Evolutionary conservation across 176 grass and related monocot genomes (phyloP), one percentile per base, ranked within the genome.

Genomic region (Melocanna baccifera): DNA sequence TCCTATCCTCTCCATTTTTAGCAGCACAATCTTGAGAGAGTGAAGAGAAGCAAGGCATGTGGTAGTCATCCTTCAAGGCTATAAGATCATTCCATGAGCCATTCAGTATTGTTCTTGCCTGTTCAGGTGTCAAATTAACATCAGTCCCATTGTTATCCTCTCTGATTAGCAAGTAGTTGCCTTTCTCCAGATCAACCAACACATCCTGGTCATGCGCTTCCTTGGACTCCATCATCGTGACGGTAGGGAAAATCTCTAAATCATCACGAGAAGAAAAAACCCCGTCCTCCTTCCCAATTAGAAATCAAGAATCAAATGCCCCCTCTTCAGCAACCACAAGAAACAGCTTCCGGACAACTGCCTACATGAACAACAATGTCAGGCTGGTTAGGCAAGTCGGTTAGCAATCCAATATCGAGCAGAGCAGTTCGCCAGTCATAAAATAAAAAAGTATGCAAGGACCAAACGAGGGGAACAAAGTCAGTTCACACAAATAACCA

Each of bases 141-240:
- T 36, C 51, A 14, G 29, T 46, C 37, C 18, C 15, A 25, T 67
- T 69, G 14, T 40, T 67, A 13, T 73, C 56, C 64, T 51, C 78
- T 30, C 59, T 81, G 25, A 73, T 70, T 14, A 82, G 13, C 19
- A 77, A 69, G 37, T 19, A 75, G 4, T 69, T 64, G 48, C 94
- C 94, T 22, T 86, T 85, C 83, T 97, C 94, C 58, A 97, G 84
- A 80, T 97, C 94, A 66, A 91, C 63, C 30, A 81, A 15, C 65
- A 53, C 11, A 39, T 88, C 91, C 73, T 58, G 77, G 37, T 65
- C 82, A 68, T 13, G 25, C 51, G 69, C 53, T 37, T 52, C 84
- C 47, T 82, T 83, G 25, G 40, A 83, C 45, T 91, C 91, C 91
- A 91, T 93, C 22, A 81, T 11, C 20, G 9, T 2, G 23, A 58